phyloP scores from a whole-genome alignment of 2,329 filamentous ascomycete genomes.

The Xylaria digitata region DNA sequence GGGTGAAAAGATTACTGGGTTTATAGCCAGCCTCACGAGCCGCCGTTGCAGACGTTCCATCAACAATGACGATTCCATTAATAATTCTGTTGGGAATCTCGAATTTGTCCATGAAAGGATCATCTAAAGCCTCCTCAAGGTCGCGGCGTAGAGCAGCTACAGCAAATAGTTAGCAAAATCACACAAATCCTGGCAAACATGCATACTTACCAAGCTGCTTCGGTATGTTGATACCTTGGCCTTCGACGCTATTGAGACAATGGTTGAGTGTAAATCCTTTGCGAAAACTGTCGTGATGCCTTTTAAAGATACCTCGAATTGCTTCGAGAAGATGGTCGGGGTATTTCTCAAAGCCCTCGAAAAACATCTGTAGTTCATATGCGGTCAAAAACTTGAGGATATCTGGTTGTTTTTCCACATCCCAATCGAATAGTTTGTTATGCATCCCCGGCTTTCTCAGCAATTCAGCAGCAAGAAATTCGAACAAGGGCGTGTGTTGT shows the following conservation, averaged over 20 bases:
- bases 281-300: conserved; percentile 29
- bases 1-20: background rate
- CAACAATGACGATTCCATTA: conserved; percentile 41
- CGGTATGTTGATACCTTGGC: background rate
- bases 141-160: background rate
- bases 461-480: conserved; percentile 35
- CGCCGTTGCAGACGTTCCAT: conserved; percentile 40
- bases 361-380: conserved; percentile 31
- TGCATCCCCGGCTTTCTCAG: conserved; percentile 28
- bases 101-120: conserved; percentile 34
- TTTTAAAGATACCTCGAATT: conserved; percentile 38
- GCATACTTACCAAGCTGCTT: conserved; percentile 20
- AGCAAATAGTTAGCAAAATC: conserved; percentile 1
- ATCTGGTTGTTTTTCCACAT: conserved; percentile 26
- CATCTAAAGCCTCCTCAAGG: background rate
- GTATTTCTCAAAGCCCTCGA: conserved; percentile 34
- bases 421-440: conserved; percentile 40
- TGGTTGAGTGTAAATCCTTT: conserved; percentile 11
- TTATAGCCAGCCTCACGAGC: conserved; percentile 13
- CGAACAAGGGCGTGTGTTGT: conserved; percentile 29
- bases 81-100: conserved; percentile 30
- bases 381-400: conserved; percentile 38
- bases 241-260: background rate
- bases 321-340: conserved; percentile 28
- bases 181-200: background rate